Percentiles rank a stretch among this genome's conserved stretches.
phyloP scores from a whole-genome alignment of 1,139 yeast species.

The Candida glucosophila region DNA sequence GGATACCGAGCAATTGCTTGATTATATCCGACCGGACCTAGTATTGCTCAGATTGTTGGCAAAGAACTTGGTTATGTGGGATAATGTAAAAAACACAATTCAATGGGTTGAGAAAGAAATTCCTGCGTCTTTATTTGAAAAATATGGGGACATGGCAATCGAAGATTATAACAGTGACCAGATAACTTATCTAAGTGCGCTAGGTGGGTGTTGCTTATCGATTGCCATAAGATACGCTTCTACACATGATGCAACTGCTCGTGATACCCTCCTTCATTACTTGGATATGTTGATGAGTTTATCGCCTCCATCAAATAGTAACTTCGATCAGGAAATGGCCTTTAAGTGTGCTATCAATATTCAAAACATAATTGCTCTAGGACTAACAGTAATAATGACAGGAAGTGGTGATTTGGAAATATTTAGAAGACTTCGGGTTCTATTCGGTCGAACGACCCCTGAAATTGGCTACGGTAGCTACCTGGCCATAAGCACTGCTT shows the following conservation, averaged over 20 bases:
- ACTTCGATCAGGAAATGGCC: conserved; percentile 56
- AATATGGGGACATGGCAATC: conserved; percentile 16
- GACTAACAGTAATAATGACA: conserved; percentile 73
- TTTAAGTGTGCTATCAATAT: conserved; percentile 48
- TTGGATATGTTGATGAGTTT: conserved; percentile 57
- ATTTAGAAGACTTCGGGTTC: conserved; percentile 60
- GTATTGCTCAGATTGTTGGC: conserved; percentile 63
- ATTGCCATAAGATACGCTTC: conserved; percentile 77
- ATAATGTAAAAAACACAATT: conserved; percentile 39
- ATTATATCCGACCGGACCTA: conserved; percentile 76
- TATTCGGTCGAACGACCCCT: conserved; percentile 50
- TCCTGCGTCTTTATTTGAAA: conserved; percentile 33
- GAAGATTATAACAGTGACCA: conserved; percentile 49
- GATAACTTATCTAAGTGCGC: conserved; percentile 53
- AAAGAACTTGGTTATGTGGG: conserved; percentile 74
- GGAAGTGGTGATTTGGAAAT: conserved; percentile 85
- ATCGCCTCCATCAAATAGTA: conserved; percentile 35
- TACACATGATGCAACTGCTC: conserved; percentile 45
- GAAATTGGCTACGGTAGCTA: conserved; percentile 57
- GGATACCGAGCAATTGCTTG: conserved; percentile 48
- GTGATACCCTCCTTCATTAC: conserved; percentile 50
- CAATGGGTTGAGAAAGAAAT: conserved; percentile 58
- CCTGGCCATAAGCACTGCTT: conserved; percentile 72
- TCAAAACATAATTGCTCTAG: conserved; percentile 52
- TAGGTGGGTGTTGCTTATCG: conserved; percentile 72